A percentile compares a stretch with the other conserved stretches of the same genome.
Evolutionary conservation across 306 rosid genomes (phyloP).

Genomic region (Cicer yamashitae): DNA sequence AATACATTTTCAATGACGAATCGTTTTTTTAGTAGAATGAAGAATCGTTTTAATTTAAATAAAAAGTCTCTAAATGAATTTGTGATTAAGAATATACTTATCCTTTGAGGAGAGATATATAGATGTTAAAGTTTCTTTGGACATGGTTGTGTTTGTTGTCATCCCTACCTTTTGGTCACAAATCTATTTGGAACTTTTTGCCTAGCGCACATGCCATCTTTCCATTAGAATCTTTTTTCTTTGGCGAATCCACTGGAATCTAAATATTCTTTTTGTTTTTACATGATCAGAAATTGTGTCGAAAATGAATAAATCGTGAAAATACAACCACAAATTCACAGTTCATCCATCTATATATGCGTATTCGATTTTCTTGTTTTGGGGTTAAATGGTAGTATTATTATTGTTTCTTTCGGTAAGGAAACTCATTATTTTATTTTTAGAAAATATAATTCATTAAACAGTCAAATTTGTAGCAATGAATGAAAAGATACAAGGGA

Average conservation of each 20-base stretch:
- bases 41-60: background rate
- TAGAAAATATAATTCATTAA: too few relatives aligned
- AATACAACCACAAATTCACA: background rate
- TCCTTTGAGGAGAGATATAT: background rate
- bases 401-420: too few relatives aligned
- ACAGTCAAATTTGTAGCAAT: too few relatives aligned
- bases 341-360: background rate
- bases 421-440: too few relatives aligned
- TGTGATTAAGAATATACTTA: constrained; percentile 8
- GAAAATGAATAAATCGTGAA: background rate
- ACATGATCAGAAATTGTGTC: background rate
- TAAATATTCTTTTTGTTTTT: background rate
- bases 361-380: background rate
- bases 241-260: background rate
- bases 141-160: constrained; percentile 6
- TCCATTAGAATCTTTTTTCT: background rate
- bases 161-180: background rate
- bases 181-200: background rate
- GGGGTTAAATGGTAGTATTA: too few relatives aligned
- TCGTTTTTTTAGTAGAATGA: background rate
- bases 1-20: background rate
- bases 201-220: background rate
- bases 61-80: background rate
- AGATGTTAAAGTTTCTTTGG: constrained; percentile 7
- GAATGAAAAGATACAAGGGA: too few relatives aligned